phyloP scores from a whole-genome alignment of 2,329 filamentous ascomycete species.

The Ampelomyces quisqualis region DNA sequence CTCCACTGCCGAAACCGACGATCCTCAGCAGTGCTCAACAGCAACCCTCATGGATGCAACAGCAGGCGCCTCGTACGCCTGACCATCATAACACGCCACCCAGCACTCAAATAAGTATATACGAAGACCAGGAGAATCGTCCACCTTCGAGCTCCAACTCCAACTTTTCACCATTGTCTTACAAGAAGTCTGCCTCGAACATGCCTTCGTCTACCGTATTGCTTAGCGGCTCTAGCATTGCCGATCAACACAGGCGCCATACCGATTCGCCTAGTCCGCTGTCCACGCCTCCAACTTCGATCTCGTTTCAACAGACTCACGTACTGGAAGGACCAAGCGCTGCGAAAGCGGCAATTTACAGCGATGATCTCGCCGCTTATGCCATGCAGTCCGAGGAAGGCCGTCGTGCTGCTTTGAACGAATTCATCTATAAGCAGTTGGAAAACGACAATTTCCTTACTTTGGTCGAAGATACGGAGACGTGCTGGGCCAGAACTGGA shows the following conservation, averaged over 20 bases:
- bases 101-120: constrained; percentile 2
- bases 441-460: constrained; percentile 53
- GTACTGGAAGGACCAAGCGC: background rate
- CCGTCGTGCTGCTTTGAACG: constrained; percentile 48
- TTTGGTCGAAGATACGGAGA: constrained; percentile 54
- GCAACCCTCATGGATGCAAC: constrained; percentile 6
- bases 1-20: constrained; percentile 42
- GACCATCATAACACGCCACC: constrained; percentile 1
- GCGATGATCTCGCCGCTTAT: constrained; percentile 34
- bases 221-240: constrained; percentile 18
- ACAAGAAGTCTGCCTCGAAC: constrained; percentile 10
- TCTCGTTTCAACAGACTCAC: background rate
- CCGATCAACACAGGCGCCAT: constrained; percentile 7
- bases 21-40: constrained; percentile 17
- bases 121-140: constrained; percentile 9
- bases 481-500: constrained; percentile 47
- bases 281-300: constrained; percentile 10
- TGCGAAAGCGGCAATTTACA: background rate
- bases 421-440: constrained; percentile 54
- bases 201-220: constrained; percentile 18
- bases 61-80: constrained; percentile 8
- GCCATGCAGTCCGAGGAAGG: constrained; percentile 44
- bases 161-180: constrained; percentile 10
- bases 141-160: constrained; percentile 11
- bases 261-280: constrained; percentile 2